phyloP scores from a whole-genome alignment of 1,139 yeast genomes.

The Taphrina flavorubra region DNA sequence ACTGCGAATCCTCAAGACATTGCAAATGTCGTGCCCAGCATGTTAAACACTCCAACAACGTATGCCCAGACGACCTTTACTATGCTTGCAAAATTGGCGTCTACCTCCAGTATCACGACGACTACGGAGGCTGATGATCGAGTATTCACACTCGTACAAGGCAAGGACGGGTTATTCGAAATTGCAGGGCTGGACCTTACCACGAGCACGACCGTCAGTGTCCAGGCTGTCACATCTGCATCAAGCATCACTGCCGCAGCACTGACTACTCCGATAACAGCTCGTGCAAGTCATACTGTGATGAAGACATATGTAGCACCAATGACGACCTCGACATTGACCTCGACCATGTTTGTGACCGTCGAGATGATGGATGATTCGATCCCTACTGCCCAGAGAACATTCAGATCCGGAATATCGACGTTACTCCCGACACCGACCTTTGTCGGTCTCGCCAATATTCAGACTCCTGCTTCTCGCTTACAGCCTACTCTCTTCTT shows the following conservation, averaged over 20 bases:
- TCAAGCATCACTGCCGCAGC: background rate
- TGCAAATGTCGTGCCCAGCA: background rate
- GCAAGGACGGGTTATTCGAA: background rate
- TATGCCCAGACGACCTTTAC: background rate
- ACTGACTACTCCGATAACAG: background rate
- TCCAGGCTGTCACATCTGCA: background rate
- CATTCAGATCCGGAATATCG: background rate
- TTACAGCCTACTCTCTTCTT: too few relatives aligned
- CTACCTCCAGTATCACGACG: background rate
- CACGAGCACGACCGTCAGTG: background rate
- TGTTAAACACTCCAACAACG: background rate
- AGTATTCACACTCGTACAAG: constrained; percentile 7
- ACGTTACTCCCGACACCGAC: background rate
- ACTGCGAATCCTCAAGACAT: background rate
- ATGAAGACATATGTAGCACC: background rate
- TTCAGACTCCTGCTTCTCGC: too few relatives aligned
- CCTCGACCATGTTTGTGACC: constrained; percentile 1
- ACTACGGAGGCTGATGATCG: background rate
- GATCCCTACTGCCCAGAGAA: background rate
- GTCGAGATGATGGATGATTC: background rate
- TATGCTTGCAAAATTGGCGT: background rate
- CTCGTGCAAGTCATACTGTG: background rate
- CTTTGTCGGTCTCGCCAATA: background rate
- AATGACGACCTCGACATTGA: background rate
- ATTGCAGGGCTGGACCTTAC: constrained; percentile 7